phyloP scores from a whole-genome alignment of 331 rosid genomes.

The Phaseolus coccineus region DNA sequence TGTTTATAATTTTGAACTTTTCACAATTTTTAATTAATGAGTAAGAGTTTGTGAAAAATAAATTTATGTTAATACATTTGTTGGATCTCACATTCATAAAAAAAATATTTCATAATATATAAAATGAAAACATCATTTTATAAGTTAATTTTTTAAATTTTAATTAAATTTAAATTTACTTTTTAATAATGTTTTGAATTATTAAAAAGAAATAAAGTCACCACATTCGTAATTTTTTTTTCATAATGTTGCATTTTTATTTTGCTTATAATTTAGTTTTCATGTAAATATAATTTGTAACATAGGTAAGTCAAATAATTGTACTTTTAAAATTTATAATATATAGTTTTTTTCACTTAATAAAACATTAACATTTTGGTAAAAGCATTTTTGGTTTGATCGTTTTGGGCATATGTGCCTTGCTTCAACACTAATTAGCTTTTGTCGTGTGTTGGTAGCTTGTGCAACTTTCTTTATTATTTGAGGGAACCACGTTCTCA shows the following conservation, averaged over 20 bases:
- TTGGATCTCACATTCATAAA: too few relatives aligned
- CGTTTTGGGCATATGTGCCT: slow-evolving; percentile 38
- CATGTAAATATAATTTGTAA: neutral
- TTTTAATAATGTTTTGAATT: neutral
- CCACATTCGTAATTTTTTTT: neutral
- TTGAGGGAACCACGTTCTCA: slow-evolving; percentile 33
- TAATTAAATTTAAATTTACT: too few relatives aligned
- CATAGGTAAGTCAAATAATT: neutral
- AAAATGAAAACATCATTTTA: too few relatives aligned
- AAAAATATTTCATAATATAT: too few relatives aligned
- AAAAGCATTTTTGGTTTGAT: slow-evolving; percentile 22
- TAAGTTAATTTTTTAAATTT: too few relatives aligned
- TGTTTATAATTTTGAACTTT: neutral
- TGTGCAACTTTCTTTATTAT: neutral
- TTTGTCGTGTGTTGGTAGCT: neutral
- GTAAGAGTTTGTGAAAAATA: neutral
- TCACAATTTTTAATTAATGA: neutral
- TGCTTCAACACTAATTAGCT: slow-evolving; percentile 34
- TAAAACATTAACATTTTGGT: neutral
- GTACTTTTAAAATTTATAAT: too few relatives aligned
- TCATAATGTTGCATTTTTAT: neutral
- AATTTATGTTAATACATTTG: neutral
- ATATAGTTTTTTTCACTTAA: too few relatives aligned
- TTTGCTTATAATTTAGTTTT: neutral
- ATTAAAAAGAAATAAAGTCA: neutral